Evolutionary conservation across 2,329 filamentous ascomycete genomes (phyloP).

Genomic region (Aspergillus sp.): DNA sequence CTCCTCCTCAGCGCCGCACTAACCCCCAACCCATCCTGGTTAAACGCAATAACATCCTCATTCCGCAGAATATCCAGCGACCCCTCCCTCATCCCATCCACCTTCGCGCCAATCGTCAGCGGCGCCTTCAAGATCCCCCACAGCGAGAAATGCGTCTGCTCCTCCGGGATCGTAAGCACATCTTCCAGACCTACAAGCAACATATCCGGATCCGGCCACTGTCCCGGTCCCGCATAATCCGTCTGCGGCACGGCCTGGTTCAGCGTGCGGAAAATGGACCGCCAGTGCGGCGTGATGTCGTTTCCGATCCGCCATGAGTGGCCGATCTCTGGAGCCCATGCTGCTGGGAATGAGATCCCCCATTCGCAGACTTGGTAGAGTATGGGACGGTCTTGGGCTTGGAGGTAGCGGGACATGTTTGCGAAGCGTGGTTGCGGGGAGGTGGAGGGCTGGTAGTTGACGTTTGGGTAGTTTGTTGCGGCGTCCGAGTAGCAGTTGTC

Average conservation of each 20-base stretch:
- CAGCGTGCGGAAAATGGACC: constrained; percentile 52
- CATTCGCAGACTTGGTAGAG: constrained; percentile 56
- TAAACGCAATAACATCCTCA: constrained; percentile 57
- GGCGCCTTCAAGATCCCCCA: constrained; percentile 56
- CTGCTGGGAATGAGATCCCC: constrained; percentile 51
- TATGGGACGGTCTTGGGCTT: constrained; percentile 42
- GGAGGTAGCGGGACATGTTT: constrained; percentile 48
- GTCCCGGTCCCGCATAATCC: constrained; percentile 45
- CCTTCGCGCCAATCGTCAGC: constrained; percentile 48
- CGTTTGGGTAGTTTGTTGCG: constrained; percentile 41
- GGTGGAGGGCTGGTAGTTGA: constrained; percentile 40
- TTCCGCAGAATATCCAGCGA: constrained; percentile 51
- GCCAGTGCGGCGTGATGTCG: constrained; percentile 55
- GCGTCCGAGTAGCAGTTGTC: constrained; percentile 52
- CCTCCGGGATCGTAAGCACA: constrained; percentile 47
- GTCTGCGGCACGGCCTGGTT: constrained; percentile 54
- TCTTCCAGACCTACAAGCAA: constrained; percentile 50
- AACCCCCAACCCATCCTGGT: constrained; percentile 56
- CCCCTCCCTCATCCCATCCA: constrained; percentile 34
- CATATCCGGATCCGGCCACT: constrained; percentile 57
- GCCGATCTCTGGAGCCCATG: constrained; percentile 50
- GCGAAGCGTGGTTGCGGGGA: constrained; percentile 46
- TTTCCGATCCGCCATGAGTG: constrained; percentile 56
- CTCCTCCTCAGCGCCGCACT: constrained; percentile 53
- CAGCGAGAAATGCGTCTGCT: constrained; percentile 54